phyloP scores from a whole-genome alignment of 108 stramenopile genomes.

The Nitzschia palea region DNA sequence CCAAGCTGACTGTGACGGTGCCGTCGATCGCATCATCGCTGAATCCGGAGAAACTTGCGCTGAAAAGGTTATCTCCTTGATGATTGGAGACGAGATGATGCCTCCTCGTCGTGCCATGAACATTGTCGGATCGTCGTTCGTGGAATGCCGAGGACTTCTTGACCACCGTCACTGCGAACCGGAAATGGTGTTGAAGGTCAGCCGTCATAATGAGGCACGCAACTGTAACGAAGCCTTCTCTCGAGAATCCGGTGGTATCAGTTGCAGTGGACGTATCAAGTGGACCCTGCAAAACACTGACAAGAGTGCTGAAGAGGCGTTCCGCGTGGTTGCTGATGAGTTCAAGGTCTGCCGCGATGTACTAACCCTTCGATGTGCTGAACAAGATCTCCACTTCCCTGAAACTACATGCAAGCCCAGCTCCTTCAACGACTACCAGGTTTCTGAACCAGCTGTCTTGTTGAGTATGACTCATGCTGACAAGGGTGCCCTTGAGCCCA shows the following conservation, averaged over 20 bases:
- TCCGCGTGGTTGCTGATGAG: conserved; percentile 2
- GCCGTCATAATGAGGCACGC: neutral
- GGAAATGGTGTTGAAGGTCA: conserved; percentile 12
- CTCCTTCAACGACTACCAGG: neutral
- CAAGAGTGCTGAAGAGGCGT: neutral
- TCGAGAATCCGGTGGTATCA: neutral
- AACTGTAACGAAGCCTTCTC: conserved; percentile 16
- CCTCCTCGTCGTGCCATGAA: conserved; percentile 15
- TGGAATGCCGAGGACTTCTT: conserved; percentile 15
- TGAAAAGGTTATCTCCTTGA: conserved; percentile 8
- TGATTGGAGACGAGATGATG: conserved; percentile 18
- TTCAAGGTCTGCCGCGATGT: conserved; percentile 21
- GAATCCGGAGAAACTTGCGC: conserved; percentile 5
- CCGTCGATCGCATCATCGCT: conserved; percentile 6
- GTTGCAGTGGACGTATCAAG: conserved; percentile 19
- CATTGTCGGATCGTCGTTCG: conserved; percentile 5
- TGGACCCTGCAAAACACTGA: neutral
- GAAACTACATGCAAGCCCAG: conserved; percentile 7
- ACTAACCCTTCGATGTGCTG: neutral
- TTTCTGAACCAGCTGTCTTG: neutral
- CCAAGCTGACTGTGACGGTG: conserved; percentile 4
- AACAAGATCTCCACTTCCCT: conserved; percentile 6
- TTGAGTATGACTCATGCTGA: neutral
- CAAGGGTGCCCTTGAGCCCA: neutral
- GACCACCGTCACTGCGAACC: conserved; percentile 1